Evolutionary conservation across 1,284 basidiomycete genomes (phyloP).

Genomic region (Sutorius eximius): DNA sequence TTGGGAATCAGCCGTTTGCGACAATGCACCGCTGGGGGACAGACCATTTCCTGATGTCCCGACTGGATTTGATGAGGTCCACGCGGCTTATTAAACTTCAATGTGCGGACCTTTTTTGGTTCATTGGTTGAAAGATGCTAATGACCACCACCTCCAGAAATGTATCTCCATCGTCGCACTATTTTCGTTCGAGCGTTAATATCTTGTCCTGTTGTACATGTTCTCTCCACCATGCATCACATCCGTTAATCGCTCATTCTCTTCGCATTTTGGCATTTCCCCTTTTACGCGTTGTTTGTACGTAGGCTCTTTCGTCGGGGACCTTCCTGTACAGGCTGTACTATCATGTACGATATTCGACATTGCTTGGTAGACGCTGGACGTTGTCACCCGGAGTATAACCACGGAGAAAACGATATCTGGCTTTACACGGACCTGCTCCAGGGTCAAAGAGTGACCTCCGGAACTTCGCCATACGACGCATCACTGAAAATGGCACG

Average conservation of each 20-base stretch:
- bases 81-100: slow-evolving; percentile 11
- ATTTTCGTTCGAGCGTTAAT: slow-evolving; percentile 21
- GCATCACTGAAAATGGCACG: background rate
- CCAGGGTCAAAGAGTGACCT: background rate
- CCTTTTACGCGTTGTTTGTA: slow-evolving; percentile 7
- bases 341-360: slow-evolving; percentile 5
- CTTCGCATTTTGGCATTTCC: slow-evolving; percentile 6
- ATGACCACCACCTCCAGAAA: background rate
- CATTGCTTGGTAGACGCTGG: background rate
- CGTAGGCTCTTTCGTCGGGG: background rate
- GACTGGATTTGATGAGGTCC: slow-evolving; percentile 29
- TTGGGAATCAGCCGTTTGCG: slow-evolving; percentile 29
- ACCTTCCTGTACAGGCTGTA: slow-evolving; percentile 2
- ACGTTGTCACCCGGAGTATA: background rate
- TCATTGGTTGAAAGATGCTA: background rate
- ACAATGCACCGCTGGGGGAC: slow-evolving; percentile 10
- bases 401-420: background rate
- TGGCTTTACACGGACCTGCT: background rate
- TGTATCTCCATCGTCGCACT: background rate
- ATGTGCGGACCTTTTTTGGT: slow-evolving; percentile 4
- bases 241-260: slow-evolving; percentile 1
- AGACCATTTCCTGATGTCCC: slow-evolving; percentile 30
- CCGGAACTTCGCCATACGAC: background rate
- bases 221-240: background rate
- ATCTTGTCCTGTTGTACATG: slow-evolving; percentile 1